Base-by-base conservation (phyloP, 2,329 filamentous ascomycete species). In the Raffaelea arxii region DNA sequence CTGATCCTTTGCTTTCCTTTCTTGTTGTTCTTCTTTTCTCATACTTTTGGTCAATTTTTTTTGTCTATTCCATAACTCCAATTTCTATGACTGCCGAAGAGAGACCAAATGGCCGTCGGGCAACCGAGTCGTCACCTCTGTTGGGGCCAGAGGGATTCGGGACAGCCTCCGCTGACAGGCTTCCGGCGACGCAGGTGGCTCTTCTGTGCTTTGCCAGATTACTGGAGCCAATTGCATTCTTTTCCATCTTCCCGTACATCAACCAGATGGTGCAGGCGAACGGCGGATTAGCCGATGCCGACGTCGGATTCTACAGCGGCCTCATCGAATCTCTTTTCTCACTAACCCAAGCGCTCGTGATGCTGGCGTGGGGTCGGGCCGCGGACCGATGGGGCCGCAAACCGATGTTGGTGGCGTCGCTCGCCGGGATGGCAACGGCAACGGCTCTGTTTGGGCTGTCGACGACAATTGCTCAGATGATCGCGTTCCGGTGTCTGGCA, bases 171-270 rank as follows among this genome's bases (percentile, higher is more conserved):
- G n/a, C n/a, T n/a, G 67, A 5, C 44, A 71, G 75, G 1, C 59
- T 85, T 14, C 75, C 79, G n/a, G 69, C 66, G 51, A 45, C 59
- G n/a, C 86, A 91, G 60, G 79, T 92, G 44, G 61, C 83, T 25
- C 62, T 85, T 11, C 76, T 92, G 12, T 91, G 86, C 67, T 85
- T 80, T 59, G 80, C 81, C 2, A 78, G 85, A 6, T 59, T 86
- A 23, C 69, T 86, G 39, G 86, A 91, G 57, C 85, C 86, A 1
- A 74, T 90, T 36, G 83, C 84, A n/a, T 91, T 87, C 67, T 91
- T 90, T 67, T 79, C 74, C 59, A 87, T 91, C 60, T 85, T 91
- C 56, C 84, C 86, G 1, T 91, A 85, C 64, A 76, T 92, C 62
- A 86, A 81, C 56, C 70, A 82, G 58, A 91, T 91, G 86, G 79